phyloP scores from a whole-genome alignment of 2,329 filamentous ascomycete species.

The Lecanosticta acicola region DNA sequence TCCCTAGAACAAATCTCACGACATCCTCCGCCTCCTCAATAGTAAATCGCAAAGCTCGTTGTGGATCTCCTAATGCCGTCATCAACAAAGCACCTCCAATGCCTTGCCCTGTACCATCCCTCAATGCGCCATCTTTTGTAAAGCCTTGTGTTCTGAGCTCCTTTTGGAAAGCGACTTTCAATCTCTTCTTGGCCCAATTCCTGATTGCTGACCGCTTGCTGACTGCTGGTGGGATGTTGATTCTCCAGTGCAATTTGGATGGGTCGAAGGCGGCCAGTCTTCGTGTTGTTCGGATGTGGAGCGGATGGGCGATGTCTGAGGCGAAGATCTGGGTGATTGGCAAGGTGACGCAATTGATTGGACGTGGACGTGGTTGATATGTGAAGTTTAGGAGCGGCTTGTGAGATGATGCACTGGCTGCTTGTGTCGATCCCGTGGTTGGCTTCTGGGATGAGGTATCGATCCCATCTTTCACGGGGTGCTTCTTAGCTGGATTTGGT shows the following conservation, averaged over 20 bases:
- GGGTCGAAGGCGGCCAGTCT: conserved; percentile 23
- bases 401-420: not conserved
- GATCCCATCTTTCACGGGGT: not conserved
- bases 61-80: conserved; percentile 13
- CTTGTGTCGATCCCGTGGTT: too few relatives aligned
- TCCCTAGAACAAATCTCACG: conserved; percentile 7
- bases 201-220: conserved; percentile 43
- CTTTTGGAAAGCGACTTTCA: conserved; percentile 41
- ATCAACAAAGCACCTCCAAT: conserved; percentile 15
- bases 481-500: too few relatives aligned
- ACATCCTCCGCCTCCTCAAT: conserved; percentile 14
- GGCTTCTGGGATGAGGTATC: not conserved
- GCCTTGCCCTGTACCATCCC: not conserved
- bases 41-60: conserved; percentile 17
- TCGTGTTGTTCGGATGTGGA: conserved; percentile 31
- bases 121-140: conserved; percentile 30
- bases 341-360: conserved; percentile 28
- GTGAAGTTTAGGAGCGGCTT: conserved; percentile 15
- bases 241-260: conserved; percentile 44
- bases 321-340: conserved; percentile 18
- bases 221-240: conserved; percentile 32
- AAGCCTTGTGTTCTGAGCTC: conserved; percentile 45
- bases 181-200: conserved; percentile 40
- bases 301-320: conserved; percentile 26
- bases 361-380: conserved; percentile 19